phyloP scores from a whole-genome alignment of 2,329 filamentous ascomycete genomes.

The Sclerotinia sclerotiorum region DNA sequence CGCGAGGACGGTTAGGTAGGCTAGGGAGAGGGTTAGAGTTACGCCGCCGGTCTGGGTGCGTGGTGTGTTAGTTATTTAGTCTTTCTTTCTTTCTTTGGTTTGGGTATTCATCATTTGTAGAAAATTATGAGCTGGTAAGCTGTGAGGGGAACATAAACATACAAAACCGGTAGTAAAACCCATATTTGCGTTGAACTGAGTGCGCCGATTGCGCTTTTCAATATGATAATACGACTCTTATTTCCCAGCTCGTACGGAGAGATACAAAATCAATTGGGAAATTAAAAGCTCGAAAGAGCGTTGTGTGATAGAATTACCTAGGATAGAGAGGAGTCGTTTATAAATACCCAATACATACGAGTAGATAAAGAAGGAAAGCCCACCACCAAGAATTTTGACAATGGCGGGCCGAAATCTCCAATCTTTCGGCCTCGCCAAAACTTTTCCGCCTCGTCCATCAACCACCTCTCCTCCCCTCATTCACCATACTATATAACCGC shows the following conservation, averaged over 20 bases:
- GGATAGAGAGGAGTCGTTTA: conserved; percentile 24
- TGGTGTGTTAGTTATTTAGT: conserved; percentile 20
- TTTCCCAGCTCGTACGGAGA: not conserved
- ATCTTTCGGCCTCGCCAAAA: conserved; percentile 30
- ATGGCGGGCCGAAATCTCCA: conserved; percentile 1
- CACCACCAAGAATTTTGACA: conserved; percentile 21
- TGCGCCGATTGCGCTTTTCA: conserved; percentile 28
- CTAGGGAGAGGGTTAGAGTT: conserved; percentile 69
- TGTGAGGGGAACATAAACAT: conserved; percentile 51
- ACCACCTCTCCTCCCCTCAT: not conserved
- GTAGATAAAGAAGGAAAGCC: not conserved
- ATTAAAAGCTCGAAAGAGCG: conserved; percentile 31
- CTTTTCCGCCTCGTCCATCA: conserved; percentile 23
- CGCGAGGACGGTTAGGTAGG: conserved; percentile 69
- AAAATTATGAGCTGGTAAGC: not conserved
- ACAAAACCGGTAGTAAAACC: conserved; percentile 76
- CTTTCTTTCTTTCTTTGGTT: too few species aligned
- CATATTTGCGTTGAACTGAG: conserved; percentile 49
- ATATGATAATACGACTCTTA: conserved; percentile 3
- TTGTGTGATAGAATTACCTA: conserved; percentile 18
- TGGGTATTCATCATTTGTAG: not conserved
- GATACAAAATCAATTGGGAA: not conserved
- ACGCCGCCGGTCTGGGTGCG: conserved; percentile 66
- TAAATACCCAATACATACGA: conserved; percentile 16
- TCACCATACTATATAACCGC: not conserved